Percentiles rank a stretch among this genome's conserved stretches.
Evolutionary conservation across 352 stramenopile genomes (phyloP).

Genomic region (Pythium inflatum): DNA sequence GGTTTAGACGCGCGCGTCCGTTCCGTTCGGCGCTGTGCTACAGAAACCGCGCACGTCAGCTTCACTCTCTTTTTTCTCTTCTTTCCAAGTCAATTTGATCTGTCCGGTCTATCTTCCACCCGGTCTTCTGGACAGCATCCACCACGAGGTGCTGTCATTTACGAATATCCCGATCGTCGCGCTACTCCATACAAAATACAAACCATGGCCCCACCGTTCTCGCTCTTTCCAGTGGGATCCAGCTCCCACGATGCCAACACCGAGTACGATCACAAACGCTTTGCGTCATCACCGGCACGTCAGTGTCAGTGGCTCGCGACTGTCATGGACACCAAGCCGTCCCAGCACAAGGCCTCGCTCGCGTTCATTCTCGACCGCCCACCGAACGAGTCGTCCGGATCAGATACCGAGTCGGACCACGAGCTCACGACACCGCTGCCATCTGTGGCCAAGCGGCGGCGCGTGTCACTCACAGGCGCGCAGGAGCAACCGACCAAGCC

Average conservation of each 20-base stretch:
- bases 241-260: not conserved
- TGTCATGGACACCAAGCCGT: constrained; percentile 6
- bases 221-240: constrained; percentile 11
- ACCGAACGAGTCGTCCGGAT: not conserved
- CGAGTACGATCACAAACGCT: not conserved
- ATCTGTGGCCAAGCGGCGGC: constrained; percentile 2
- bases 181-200: too few species aligned
- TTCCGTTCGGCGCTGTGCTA: too few species aligned
- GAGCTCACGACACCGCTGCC: constrained; percentile 1
- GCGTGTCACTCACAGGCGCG: constrained; percentile 6
- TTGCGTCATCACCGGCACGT: not conserved
- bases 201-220: not conserved
- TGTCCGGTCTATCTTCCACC: not conserved
- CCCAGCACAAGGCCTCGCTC: constrained; percentile 23
- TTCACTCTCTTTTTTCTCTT: not conserved
- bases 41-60: too few species aligned
- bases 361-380: constrained; percentile 22
- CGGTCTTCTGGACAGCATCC: not conserved
- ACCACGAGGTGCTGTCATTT: not conserved
- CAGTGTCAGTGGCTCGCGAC: constrained; percentile 13
- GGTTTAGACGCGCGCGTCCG: too few species aligned
- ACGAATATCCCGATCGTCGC: not conserved
- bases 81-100: not conserved
- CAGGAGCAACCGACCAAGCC: not conserved
- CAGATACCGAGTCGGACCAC: constrained; percentile 30